phyloP scores from a whole-genome alignment of 768 basidiomycete species.

The Termitomyces sp. region DNA sequence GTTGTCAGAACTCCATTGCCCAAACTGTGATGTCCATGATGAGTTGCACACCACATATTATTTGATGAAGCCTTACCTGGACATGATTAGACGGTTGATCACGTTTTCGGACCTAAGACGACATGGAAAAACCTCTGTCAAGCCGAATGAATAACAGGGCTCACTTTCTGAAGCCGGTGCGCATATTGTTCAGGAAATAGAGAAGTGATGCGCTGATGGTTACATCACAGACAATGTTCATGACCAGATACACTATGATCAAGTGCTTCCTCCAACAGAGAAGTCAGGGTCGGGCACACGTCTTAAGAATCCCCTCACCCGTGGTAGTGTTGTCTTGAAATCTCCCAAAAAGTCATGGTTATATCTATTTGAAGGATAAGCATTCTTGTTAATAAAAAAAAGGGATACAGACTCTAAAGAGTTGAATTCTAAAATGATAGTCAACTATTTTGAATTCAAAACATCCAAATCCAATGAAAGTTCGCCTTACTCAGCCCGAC shows the following conservation, averaged over 20 bases:
- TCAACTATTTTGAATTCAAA: too few species aligned
- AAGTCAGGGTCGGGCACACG: too few species aligned
- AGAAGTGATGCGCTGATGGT: neutral
- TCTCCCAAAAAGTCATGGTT: too few species aligned
- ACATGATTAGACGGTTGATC: neutral
- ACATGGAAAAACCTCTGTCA: neutral
- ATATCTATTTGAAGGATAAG: too few species aligned
- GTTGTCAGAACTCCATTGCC: neutral
- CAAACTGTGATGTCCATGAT: neutral
- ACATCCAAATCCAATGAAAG: too few species aligned
- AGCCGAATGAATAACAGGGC: neutral
- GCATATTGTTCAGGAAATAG: neutral
- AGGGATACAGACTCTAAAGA: too few species aligned
- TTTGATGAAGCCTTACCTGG: neutral
- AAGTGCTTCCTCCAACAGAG: too few species aligned
- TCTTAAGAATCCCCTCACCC: too few species aligned
- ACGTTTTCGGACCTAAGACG: neutral
- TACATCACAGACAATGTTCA: neutral
- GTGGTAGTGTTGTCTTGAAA: too few species aligned
- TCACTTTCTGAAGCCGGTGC: neutral
- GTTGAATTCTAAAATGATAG: too few species aligned
- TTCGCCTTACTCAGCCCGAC: neutral
- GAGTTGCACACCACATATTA: rapidly evolving
- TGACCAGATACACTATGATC: too few species aligned
- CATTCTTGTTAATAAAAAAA: too few species aligned